Conservation (phyloP, 768 basidiomycete genomes). For the Clathrus columnatus region DNA sequence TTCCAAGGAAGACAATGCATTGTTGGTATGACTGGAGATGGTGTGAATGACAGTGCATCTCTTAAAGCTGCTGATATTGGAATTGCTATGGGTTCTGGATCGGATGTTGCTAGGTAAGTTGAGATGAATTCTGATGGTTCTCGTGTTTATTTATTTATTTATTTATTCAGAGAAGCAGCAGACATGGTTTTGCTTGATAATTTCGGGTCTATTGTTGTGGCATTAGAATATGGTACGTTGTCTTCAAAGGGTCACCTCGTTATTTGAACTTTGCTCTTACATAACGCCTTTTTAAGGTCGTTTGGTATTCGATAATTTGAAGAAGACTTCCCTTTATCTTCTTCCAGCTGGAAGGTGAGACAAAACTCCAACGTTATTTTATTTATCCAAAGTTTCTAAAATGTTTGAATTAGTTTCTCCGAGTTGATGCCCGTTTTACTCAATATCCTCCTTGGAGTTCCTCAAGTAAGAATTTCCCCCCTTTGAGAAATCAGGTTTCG, state of each 20-base stretch:
- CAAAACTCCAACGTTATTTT: constrained; percentile 26
- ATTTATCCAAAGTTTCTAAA: not conserved
- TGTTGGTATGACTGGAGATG: constrained; percentile 61
- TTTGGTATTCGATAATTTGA: constrained; percentile 55
- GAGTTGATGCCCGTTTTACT: constrained; percentile 53
- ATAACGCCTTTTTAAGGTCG: constrained; percentile 24
- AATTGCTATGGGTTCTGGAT: constrained; percentile 48
- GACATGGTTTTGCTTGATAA: constrained; percentile 59
- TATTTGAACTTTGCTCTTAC: not conserved
- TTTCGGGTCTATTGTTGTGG: constrained; percentile 56
- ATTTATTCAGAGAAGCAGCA: constrained; percentile 36
- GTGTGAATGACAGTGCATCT: constrained; percentile 52
- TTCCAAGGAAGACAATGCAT: constrained; percentile 43
- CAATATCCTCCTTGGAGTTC: constrained; percentile 37
- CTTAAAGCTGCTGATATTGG: constrained; percentile 55
- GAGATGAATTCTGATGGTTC: constrained; percentile 13
- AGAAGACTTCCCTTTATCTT: constrained; percentile 45
- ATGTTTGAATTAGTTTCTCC: constrained; percentile 34
- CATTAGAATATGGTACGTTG: constrained; percentile 46
- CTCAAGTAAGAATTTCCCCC: constrained; percentile 15
- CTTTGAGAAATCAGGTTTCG: not conserved
- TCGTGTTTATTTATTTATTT: not conserved
- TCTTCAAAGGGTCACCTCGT: constrained; percentile 1
- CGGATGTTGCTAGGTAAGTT: constrained; percentile 35
- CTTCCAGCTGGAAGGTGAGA: constrained; percentile 41